Conservation (phyloP, 306 rosid genomes). For the Pyrus communis region DNA sequence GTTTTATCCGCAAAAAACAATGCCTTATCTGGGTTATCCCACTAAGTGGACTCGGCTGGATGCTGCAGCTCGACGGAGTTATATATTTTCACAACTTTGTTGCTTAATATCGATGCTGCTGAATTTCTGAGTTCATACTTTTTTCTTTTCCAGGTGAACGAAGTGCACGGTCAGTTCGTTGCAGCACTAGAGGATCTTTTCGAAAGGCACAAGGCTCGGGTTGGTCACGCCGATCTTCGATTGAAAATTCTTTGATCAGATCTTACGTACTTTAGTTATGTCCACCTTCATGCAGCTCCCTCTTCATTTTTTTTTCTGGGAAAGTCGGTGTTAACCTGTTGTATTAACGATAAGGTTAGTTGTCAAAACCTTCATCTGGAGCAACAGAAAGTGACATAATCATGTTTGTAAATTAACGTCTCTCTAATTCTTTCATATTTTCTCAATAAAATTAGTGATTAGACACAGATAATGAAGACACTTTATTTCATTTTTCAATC, state of each 20-base stretch:
- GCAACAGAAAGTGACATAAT: background rate
- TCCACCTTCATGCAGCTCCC: background rate
- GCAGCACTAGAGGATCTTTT: constrained; percentile 69
- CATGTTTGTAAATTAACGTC: background rate
- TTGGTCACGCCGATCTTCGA: constrained; percentile 62
- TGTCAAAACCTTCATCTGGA: background rate
- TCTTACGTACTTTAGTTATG: background rate
- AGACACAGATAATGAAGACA: background rate
- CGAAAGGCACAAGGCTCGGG: constrained; percentile 65
- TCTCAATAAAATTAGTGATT: background rate
- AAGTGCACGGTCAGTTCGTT: constrained; percentile 54
- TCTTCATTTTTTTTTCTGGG: background rate
- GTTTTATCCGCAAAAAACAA: background rate
- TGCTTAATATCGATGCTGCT: background rate
- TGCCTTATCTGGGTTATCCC: background rate
- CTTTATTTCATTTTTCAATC: background rate
- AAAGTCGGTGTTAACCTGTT: background rate
- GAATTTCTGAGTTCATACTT: background rate
- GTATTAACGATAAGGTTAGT: background rate
- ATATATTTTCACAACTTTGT: background rate
- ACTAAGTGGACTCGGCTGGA: background rate
- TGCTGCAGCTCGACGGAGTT: background rate
- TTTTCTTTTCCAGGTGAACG: constrained; percentile 41
- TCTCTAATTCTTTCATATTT: background rate
- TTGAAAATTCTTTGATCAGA: constrained; percentile 53